Conservation (phyloP, 768 basidiomycete species). For the Dacryopinax spathularia region DNA sequence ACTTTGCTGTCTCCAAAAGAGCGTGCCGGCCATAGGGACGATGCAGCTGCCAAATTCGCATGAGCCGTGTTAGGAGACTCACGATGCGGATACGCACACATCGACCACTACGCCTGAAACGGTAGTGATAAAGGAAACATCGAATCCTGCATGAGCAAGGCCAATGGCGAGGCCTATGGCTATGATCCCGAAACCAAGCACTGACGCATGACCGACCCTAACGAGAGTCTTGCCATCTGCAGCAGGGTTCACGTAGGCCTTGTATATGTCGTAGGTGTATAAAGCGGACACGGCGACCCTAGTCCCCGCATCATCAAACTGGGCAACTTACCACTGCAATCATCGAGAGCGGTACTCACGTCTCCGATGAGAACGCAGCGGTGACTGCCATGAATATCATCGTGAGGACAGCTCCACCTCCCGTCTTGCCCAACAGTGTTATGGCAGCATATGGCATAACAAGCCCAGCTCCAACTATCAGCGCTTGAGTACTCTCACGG, state of each 20-base stretch:
- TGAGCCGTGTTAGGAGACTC: neutral
- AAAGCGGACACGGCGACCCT: neutral
- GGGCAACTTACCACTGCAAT: too few species aligned
- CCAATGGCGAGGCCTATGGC: neutral
- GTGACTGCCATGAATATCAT: neutral
- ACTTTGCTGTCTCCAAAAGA: neutral
- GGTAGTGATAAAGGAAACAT: neutral
- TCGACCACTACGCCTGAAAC: neutral
- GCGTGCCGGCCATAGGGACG: neutral
- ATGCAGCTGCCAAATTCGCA: neutral
- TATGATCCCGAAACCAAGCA: neutral
- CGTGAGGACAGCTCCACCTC: neutral
- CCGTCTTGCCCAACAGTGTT: neutral
- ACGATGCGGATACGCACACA: neutral
- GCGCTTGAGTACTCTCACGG: neutral
- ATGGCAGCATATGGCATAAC: neutral
- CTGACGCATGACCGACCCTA: neutral
- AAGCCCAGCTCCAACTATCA: neutral
- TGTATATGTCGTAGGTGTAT: neutral
- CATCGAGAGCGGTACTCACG: neutral
- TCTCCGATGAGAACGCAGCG: neutral
- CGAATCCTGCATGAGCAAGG: neutral
- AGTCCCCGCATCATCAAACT: too few species aligned
- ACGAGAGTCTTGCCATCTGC: neutral
- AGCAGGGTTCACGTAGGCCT: neutral